Percentiles rank a stretch among this genome's conserved stretches.
Evolutionary conservation across 306 rosid genomes (phyloP).

Genomic region (Lupinus albus): DNA sequence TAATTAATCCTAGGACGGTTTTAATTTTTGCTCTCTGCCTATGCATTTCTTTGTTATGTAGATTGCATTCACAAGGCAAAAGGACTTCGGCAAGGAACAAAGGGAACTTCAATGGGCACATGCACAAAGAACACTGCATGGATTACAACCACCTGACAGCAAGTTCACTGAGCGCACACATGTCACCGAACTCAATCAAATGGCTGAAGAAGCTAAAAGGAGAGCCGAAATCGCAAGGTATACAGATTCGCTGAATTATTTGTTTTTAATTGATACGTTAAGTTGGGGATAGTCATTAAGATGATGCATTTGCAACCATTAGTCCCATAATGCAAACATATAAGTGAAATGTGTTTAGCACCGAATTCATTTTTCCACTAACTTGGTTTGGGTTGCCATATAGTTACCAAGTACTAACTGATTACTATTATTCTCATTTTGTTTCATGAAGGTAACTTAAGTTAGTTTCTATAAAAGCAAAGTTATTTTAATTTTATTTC

Average conservation of each 20-base stretch:
- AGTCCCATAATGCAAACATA: constrained; percentile 1
- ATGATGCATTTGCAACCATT: background rate
- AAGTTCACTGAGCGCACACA: constrained; percentile 83
- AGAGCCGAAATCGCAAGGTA: constrained; percentile 99
- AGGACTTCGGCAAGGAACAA: constrained; percentile 97
- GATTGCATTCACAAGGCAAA: constrained; percentile 99
- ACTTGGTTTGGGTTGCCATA: constrained; percentile 3
- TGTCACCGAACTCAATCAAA: constrained; percentile 83
- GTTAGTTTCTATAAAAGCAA: constrained; percentile 8
- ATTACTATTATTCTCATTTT: background rate
- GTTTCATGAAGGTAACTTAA: constrained; percentile 23
- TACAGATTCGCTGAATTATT: background rate
- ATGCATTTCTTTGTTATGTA: constrained; percentile 43
- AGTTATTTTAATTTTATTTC: constrained; percentile 22
- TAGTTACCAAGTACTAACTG: background rate
- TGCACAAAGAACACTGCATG: constrained; percentile 94
- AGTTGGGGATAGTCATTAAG: background rate
- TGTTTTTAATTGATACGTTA: constrained; percentile 4
- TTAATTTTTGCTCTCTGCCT: constrained; percentile 7
- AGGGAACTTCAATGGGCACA: constrained; percentile 99
- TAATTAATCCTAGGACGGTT: constrained; percentile 22
- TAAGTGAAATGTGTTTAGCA: background rate
- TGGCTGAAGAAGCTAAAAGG: constrained; percentile 98
- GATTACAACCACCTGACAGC: constrained; percentile 80
- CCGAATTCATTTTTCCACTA: background rate